These are phyloP conservation scores for Gymnopilus junonius DNA, from an alignment of 768 basidiomycete genomes.

Conservation along the genomic window DNA sequence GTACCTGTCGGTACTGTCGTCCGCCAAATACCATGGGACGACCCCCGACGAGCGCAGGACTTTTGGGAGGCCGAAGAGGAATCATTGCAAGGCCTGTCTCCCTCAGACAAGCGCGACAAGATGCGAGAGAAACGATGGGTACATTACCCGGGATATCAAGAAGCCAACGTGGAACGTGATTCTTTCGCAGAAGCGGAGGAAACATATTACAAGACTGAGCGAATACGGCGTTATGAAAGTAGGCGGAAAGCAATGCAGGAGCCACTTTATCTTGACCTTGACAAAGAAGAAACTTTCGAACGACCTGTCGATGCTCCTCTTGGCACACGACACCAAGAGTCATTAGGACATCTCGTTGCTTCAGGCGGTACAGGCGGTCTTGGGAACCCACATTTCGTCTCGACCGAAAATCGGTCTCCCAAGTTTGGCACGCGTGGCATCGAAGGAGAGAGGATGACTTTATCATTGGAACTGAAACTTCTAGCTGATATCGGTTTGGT, in stretches of 20 bases:
- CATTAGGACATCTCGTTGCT: constrained; percentile 69
- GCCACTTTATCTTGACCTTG: constrained; percentile 66
- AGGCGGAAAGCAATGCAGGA: constrained; percentile 41
- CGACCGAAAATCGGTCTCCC: constrained; percentile 72
- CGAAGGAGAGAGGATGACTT: constrained; percentile 75
- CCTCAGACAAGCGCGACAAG: constrained; percentile 54
- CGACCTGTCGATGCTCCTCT: constrained; percentile 63
- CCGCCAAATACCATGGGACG: constrained; percentile 69
- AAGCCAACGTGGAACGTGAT: constrained; percentile 64
- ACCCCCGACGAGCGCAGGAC: constrained; percentile 65
- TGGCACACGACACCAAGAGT: constrained; percentile 56
- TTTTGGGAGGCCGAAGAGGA: constrained; percentile 80
- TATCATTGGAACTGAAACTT: constrained; percentile 92
- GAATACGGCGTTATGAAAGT: constrained; percentile 55
- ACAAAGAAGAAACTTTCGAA: constrained; percentile 49
- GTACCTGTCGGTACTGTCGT: constrained; percentile 94
- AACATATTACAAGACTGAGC: constrained; percentile 61
- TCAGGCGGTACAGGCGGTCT: constrained; percentile 80
- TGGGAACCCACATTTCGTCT: constrained; percentile 88
- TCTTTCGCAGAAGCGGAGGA: constrained; percentile 76
- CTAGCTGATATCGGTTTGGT: constrained; percentile 96
- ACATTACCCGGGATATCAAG: constrained; percentile 74
- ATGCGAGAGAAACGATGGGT: constrained; percentile 76
- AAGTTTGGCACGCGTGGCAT: constrained; percentile 85
- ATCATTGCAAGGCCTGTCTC: constrained; percentile 48